Base-by-base conservation (phyloP, 108 stramenopile genomes). In the Fistulifera pelliculosa region DNA sequence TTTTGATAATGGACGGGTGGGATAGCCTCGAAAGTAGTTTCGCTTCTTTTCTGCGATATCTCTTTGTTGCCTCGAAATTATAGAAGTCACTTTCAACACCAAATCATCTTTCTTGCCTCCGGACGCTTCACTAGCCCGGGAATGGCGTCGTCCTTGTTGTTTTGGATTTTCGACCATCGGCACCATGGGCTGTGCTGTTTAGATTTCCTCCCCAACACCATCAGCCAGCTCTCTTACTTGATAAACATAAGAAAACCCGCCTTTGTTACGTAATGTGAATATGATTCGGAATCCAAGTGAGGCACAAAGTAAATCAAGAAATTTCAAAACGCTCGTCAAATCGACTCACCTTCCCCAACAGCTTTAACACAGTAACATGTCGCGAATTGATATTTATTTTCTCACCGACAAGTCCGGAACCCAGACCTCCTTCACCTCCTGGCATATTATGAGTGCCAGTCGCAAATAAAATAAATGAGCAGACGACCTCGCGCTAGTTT, bases 201-300 rank as follows among this genome's bases (percentile, higher is more conserved):
- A 62, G 4, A 41, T 22, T 41, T 35, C 26, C 4, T 40, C 52
- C 28, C 17, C 52, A 41, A 60, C 44, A 47, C 63, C 43, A 60
- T 55, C 61, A 7, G 41, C 41, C 5, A 55, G 68, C 47, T 83
- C 80, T 35, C 79, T 71, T 1, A 86, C 90, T 25, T 87, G 61
- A 64, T 94, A 94, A 0, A 97, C 93, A 68, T 83, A 94, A n/a
- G 93, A 92, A 47, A 97, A 97, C 0, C 93, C 96, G 41, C 90
- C 83, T 77, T 16, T 44, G 18, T 23, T 11, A 19, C n/a, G 15
- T 17, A 47, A 48, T 10, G 12, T 58, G 48, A 19, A 47, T 3
- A 14, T 17, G n/a, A 50, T 50, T 1, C 17, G 16, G 16, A 18
- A 14, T 10, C 19, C 41, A 8, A 51, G 6, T 15, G 27, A 3